Percentiles rank a stretch among this genome's conserved stretches.
Conservation (phyloP, 768 basidiomycete species). For the Imleria badia region DNA sequence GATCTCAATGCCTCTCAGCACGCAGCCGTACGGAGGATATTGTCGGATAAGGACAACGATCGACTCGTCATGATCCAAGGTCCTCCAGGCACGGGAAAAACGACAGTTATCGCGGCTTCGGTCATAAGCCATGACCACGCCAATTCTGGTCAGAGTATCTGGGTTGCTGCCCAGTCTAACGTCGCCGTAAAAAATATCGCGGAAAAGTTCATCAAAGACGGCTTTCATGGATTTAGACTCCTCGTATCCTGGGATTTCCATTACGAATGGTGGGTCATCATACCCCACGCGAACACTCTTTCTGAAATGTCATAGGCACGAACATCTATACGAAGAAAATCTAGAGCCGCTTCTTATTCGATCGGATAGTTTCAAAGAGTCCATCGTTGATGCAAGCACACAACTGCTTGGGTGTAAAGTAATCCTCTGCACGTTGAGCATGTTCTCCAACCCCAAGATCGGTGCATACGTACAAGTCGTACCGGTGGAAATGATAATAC, state of each 20-base stretch:
- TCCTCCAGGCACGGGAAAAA: constrained; percentile 47
- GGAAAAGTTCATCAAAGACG: constrained; percentile 38
- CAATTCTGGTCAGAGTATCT: constrained; percentile 25
- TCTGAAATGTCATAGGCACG: constrained; percentile 41
- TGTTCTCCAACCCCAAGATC: constrained; percentile 36
- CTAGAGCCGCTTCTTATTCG: constrained; percentile 37
- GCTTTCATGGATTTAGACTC: constrained; percentile 36
- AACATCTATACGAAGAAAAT: constrained; percentile 45
- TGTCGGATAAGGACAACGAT: constrained; percentile 23
- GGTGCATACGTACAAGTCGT: constrained; percentile 21
- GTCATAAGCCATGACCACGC: constrained; percentile 24
- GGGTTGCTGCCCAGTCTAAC: constrained; percentile 49
- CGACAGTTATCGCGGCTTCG: constrained; percentile 41
- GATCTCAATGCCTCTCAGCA: constrained; percentile 30
- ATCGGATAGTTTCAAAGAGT: constrained; percentile 30
- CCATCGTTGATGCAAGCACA: constrained; percentile 16
- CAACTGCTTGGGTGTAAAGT: constrained; percentile 33
- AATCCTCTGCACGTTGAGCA: constrained; percentile 49
- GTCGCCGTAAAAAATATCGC: constrained; percentile 58
- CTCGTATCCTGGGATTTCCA: constrained; percentile 50
- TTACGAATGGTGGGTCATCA: constrained; percentile 40
- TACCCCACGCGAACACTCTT: background rate
- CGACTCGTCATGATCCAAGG: constrained; percentile 33
- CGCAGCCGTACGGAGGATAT: constrained; percentile 28
- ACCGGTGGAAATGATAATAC: constrained; percentile 39